Evolutionary conservation across 805 yeast genomes (phyloP).

Genomic region (Yarrowia porcina): DNA sequence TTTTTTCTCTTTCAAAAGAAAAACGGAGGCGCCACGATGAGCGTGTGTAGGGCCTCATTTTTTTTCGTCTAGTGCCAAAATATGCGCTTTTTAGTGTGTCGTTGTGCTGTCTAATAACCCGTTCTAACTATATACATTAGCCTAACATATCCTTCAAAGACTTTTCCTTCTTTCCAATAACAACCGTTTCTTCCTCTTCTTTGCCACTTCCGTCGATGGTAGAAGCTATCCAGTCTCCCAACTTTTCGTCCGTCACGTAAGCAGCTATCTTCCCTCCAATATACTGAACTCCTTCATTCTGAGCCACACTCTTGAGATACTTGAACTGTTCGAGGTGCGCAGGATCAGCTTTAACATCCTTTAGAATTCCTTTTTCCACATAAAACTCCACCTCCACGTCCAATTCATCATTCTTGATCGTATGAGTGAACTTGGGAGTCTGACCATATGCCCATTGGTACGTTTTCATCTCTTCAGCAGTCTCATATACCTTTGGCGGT

Average conservation of each 20-base stretch:
- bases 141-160: background rate
- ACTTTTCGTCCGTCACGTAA: background rate
- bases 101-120: no score
- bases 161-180: background rate
- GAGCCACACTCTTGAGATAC: conserved; percentile 4
- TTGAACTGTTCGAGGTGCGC: background rate
- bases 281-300: background rate
- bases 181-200: background rate
- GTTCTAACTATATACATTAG: no score
- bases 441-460: conserved; percentile 77
- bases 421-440: conserved; percentile 70
- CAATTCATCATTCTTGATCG: conserved; percentile 40
- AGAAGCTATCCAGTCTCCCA: conserved; percentile 13
- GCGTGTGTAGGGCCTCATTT: no score
- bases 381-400: conserved; percentile 40
- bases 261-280: conserved; percentile 1
- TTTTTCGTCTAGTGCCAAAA: no score
- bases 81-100: no score
- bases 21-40: no score
- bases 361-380: conserved; percentile 52
- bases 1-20: no score
- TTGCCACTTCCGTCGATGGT: conserved; percentile 17
- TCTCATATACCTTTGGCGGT: conserved; percentile 30
- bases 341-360: conserved; percentile 7
- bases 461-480: conserved; percentile 43